Evolutionary conservation across 352 stramenopile species (phyloP).

Genomic region (Pythium sp.): DNA sequence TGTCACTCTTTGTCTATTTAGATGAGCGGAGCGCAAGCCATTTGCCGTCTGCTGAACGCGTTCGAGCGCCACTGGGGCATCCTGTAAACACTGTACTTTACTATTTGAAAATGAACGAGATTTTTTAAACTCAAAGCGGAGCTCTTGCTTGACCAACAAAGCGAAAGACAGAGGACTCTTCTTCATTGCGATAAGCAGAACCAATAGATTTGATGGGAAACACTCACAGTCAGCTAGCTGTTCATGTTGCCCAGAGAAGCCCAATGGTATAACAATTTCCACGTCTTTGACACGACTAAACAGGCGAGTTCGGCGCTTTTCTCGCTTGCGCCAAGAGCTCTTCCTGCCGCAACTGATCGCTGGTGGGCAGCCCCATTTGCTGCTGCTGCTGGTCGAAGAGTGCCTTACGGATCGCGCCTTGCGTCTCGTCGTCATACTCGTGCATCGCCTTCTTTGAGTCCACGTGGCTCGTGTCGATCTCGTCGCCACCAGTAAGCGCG

Average conservation of each 20-base stretch:
- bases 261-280: not conserved
- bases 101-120: constrained; percentile 11
- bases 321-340: constrained; percentile 94
- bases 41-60: constrained; percentile 94
- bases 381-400: constrained; percentile 95
- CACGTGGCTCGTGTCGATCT: constrained; percentile 97
- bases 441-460: constrained; percentile 95
- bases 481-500: constrained; percentile 87
- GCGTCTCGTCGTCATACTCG: constrained; percentile 96
- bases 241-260: not conserved
- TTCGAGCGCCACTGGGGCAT: constrained; percentile 99
- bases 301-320: constrained; percentile 37
- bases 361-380: constrained; percentile 88
- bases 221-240: not conserved
- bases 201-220: not conserved
- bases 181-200: not conserved
- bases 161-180: not conserved
- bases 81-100: constrained; percentile 73
- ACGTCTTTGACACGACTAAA: constrained; percentile 2
- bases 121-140: not conserved
- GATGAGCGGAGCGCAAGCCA: constrained; percentile 95
- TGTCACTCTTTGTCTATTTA: constrained; percentile 12
- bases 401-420: constrained; percentile 99
- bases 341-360: constrained; percentile 91
- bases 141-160: not conserved